phyloP scores from a whole-genome alignment of 352 stramenopile species.

The Aphanomyces euteiches region DNA sequence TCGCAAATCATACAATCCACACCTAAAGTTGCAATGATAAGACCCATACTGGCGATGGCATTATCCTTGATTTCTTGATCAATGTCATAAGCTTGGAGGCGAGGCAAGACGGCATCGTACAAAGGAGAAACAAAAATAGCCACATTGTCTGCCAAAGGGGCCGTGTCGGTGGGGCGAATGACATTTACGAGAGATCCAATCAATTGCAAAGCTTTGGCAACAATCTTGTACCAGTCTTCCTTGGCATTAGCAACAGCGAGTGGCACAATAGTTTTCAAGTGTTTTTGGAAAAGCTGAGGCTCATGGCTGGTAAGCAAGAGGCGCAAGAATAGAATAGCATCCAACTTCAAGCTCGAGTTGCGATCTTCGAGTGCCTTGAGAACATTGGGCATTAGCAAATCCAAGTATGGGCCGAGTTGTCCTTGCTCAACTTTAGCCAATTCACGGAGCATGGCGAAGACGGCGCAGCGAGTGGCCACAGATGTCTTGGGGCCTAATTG shows the following conservation, averaged over 20 bases:
- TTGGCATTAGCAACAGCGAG: slow-evolving; percentile 86
- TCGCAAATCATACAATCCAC: background rate
- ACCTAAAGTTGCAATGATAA: slow-evolving; percentile 75
- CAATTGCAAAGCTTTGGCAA: slow-evolving; percentile 92
- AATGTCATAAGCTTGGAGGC: slow-evolving; percentile 95
- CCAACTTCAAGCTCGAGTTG: slow-evolving; percentile 95
- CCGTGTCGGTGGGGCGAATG: slow-evolving; percentile 50
- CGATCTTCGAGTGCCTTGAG: slow-evolving; percentile 84
- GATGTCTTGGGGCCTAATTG: slow-evolving; percentile 76
- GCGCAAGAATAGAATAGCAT: slow-evolving; percentile 91
- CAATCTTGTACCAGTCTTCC: slow-evolving; percentile 99
- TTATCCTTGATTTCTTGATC: slow-evolving; percentile 99
- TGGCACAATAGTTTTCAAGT: slow-evolving; percentile 76
- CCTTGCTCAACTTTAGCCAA: slow-evolving; percentile 74
- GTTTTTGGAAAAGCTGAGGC: slow-evolving; percentile 66
- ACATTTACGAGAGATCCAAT: slow-evolving; percentile 88
- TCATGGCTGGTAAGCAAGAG: slow-evolving; percentile 91
- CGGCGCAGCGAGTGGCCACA: slow-evolving; percentile 69
- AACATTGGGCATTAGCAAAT: slow-evolving; percentile 74
- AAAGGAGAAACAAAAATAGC: slow-evolving; percentile 68
- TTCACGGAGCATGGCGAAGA: slow-evolving; percentile 81
- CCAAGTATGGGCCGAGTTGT: slow-evolving; percentile 65
- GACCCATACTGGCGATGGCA: slow-evolving; percentile 87
- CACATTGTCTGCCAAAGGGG: slow-evolving; percentile 38
- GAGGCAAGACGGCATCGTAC: slow-evolving; percentile 91